These are phyloP conservation scores for Candolleomyces efflorescens DNA, from an alignment of 768 basidiomycete species.

Conservation along the genomic window DNA sequence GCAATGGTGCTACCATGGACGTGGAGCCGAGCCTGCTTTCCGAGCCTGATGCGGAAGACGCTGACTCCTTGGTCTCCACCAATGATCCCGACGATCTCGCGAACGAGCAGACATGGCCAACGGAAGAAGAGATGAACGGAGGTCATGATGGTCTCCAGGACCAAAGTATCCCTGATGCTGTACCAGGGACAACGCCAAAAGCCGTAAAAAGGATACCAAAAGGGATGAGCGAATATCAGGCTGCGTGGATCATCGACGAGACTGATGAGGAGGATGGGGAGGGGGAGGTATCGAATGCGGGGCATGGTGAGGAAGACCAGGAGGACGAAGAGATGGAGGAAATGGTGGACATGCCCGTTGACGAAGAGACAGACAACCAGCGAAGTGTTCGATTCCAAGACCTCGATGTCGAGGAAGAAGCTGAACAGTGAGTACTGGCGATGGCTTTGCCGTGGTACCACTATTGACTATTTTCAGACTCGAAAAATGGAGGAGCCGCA, in stretches of 20 bases:
- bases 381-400: constrained; percentile 66
- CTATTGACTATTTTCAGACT: constrained; percentile 39
- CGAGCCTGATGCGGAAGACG: constrained; percentile 56
- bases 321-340: constrained; percentile 54
- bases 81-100: constrained; percentile 86
- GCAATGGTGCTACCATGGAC: constrained; percentile 51
- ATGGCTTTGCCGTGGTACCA: neutral
- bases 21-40: constrained; percentile 63
- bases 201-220: constrained; percentile 82
- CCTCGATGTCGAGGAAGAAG: constrained; percentile 80
- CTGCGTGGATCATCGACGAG: constrained; percentile 92
- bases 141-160: constrained; percentile 22
- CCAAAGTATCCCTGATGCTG: constrained; percentile 55
- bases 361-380: constrained; percentile 56
- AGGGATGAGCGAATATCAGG: constrained; percentile 96
- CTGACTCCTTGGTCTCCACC: constrained; percentile 82
- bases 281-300: constrained; percentile 32
- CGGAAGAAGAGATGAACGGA: constrained; percentile 87
- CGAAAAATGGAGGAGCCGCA: constrained; percentile 62
- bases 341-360: constrained; percentile 53
- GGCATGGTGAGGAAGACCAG: constrained; percentile 33
- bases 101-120: constrained; percentile 99
- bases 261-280: constrained; percentile 59
- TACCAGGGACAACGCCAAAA: constrained; percentile 72
- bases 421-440: constrained; percentile 61